These are phyloP conservation scores for Exutisphaerella laricina DNA, from an alignment of 2,329 filamentous ascomycete species.

Conservation along the genomic window DNA sequence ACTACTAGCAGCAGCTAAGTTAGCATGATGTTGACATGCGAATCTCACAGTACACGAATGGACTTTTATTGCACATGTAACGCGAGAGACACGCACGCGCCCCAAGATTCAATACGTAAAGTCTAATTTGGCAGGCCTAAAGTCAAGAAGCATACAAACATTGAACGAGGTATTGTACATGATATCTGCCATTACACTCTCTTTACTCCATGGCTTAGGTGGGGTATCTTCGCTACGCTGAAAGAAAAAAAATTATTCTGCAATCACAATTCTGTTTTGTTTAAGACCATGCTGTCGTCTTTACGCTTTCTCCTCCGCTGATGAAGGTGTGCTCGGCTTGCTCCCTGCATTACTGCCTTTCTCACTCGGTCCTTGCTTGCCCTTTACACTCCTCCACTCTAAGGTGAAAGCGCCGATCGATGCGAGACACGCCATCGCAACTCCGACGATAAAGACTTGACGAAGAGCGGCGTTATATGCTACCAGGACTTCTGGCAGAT, in stretches of 20 bases:
- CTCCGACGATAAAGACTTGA: slow-evolving; percentile 20
- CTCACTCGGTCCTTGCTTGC: slow-evolving; percentile 22
- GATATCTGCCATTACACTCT: neutral
- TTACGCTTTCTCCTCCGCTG: slow-evolving; percentile 10
- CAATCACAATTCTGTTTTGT: neutral
- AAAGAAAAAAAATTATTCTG: too few relatives aligned
- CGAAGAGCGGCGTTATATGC: slow-evolving; percentile 25
- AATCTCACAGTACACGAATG: too few relatives aligned
- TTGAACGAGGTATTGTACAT: neutral
- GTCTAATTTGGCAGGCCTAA: too few relatives aligned
- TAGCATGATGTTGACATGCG: too few relatives aligned
- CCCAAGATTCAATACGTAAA: too few relatives aligned
- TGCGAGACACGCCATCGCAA: slow-evolving; percentile 17
- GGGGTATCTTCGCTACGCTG: slow-evolving; percentile 3
- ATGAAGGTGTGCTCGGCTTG: slow-evolving; percentile 1
- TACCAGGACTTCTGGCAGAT: slow-evolving; percentile 15
- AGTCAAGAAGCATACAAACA: too few relatives aligned
- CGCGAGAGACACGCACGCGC: too few relatives aligned
- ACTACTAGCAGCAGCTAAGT: too few relatives aligned
- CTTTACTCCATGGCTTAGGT: neutral
- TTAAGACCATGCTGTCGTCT: neutral
- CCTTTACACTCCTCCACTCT: slow-evolving; percentile 27
- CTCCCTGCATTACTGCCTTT: slow-evolving; percentile 6
- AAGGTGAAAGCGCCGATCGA: slow-evolving; percentile 22
- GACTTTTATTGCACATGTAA: too few relatives aligned